These are phyloP conservation scores for Marasmius fiardii DNA, from an alignment of 1,284 basidiomycete genomes.

Conservation along the genomic window DNA sequence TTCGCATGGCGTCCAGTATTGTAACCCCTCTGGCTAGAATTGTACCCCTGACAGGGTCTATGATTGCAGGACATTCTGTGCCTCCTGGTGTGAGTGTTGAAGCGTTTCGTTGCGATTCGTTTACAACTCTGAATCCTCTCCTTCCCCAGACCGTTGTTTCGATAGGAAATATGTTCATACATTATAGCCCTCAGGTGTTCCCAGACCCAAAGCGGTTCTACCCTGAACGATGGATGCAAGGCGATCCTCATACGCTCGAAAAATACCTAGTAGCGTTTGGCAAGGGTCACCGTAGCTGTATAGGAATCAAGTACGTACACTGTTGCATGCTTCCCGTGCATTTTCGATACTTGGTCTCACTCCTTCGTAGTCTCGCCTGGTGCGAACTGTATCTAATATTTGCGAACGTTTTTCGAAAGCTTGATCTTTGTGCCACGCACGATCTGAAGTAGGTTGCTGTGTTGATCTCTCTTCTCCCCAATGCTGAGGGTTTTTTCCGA, in stretches of 20 bases:
- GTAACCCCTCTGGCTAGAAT: slow-evolving; percentile 18
- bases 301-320: slow-evolving; percentile 21
- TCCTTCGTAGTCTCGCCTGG: slow-evolving; percentile 9
- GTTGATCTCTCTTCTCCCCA: background rate
- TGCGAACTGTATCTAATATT: slow-evolving; percentile 11
- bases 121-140: background rate
- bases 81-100: slow-evolving; percentile 20
- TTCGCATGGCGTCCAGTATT: slow-evolving; percentile 19
- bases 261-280: slow-evolving; percentile 19
- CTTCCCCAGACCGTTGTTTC: slow-evolving; percentile 20
- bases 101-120: background rate
- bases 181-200: slow-evolving; percentile 19
- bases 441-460: slow-evolving; percentile 1
- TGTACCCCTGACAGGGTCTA: slow-evolving; percentile 15
- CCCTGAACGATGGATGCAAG: slow-evolving; percentile 26
- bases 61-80: slow-evolving; percentile 16
- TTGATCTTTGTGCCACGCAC: background rate
- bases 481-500: too few species aligned
- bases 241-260: slow-evolving; percentile 8
- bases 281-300: slow-evolving; percentile 20
- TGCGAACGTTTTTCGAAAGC: slow-evolving; percentile 6
- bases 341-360: background rate
- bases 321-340: background rate
- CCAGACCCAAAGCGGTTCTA: slow-evolving; percentile 23
- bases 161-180: slow-evolving; percentile 19